Conservation (phyloP, 805 yeast species). For the Yarrowia osloensis region DNA sequence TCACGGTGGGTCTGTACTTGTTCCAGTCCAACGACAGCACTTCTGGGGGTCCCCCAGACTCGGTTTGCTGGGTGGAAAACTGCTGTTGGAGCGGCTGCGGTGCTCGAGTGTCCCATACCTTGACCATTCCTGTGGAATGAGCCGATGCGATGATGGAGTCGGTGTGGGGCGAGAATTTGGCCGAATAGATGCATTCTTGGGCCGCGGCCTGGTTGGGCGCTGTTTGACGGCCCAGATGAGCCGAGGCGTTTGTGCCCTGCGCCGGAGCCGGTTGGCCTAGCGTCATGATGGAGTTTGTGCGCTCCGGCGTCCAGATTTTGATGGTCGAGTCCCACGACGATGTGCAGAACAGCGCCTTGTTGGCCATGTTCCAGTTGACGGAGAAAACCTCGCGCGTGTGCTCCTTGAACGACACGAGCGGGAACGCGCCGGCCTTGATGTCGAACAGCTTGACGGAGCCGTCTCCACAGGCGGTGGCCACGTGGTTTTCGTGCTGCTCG, state of each 20-base stretch:
- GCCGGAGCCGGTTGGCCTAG: conserved; percentile 35
- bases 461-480: conserved; percentile 83
- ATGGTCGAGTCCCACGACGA: conserved; percentile 88
- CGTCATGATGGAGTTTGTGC: conserved; percentile 34
- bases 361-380: conserved; percentile 71
- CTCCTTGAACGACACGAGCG: conserved; percentile 50
- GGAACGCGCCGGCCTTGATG: conserved; percentile 46
- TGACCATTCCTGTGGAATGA: conserved; percentile 71
- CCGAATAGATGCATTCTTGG: conserved; percentile 71
- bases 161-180: conserved; percentile 81
- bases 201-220: conserved; percentile 38
- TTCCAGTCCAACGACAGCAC: conserved; percentile 84
- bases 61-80: conserved; percentile 8
- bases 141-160: conserved; percentile 68
- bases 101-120: conserved; percentile 79
- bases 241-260: conserved; percentile 12
- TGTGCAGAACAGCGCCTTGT: conserved; percentile 67
- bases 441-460: conserved; percentile 86
- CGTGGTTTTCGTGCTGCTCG: conserved; percentile 85
- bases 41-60: conserved; percentile 51
- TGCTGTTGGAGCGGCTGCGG: conserved; percentile 56
- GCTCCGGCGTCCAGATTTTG: conserved; percentile 49
- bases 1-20: conserved; percentile 74
- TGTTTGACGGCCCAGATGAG: conserved; percentile 14
- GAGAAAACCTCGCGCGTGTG: conserved; percentile 76